Conservation (phyloP, 1,139 yeast genomes). For the Candida albicans region DNA sequence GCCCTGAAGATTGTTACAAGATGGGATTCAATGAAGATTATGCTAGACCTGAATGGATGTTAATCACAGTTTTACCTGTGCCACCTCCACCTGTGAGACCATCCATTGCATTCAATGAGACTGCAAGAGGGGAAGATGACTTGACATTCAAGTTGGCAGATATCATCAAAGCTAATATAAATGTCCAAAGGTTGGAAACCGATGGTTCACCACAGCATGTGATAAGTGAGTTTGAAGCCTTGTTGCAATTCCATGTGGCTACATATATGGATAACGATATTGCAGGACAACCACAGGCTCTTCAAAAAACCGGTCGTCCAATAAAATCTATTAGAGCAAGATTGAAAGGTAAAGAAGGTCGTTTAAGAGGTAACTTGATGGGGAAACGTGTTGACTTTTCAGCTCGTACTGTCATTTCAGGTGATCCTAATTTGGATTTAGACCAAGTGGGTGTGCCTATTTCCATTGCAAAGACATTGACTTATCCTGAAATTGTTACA, state of each 20-base stretch:
- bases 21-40: slow-evolving; percentile 94
- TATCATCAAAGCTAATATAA: slow-evolving; percentile 91
- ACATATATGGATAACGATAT: slow-evolving; percentile 99
- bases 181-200: slow-evolving; percentile 93
- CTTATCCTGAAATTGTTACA: slow-evolving; percentile 97
- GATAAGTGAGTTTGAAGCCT: slow-evolving; percentile 91
- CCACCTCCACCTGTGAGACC: slow-evolving; percentile 99
- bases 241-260: slow-evolving; percentile 97
- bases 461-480: slow-evolving; percentile 90
- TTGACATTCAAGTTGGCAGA: slow-evolving; percentile 97
- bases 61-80: slow-evolving; percentile 95
- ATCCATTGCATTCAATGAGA: slow-evolving; percentile 94
- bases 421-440: slow-evolving; percentile 96
- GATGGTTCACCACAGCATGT: slow-evolving; percentile 99
- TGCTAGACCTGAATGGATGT: slow-evolving; percentile 99
- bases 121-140: slow-evolving; percentile 99
- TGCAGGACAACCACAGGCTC: slow-evolving; percentile 99
- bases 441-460: slow-evolving; percentile 99
- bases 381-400: slow-evolving; percentile 99
- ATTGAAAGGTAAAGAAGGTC: slow-evolving; percentile 98
- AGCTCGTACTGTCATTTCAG: slow-evolving; percentile 98
- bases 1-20: slow-evolving; percentile 75
- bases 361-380: slow-evolving; percentile 97
- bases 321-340: slow-evolving; percentile 98
- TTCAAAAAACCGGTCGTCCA: slow-evolving; percentile 98